Percentiles rank a stretch among this genome's conserved stretches.
phyloP scores from a whole-genome alignment of 208 protist species.

The Wallacemonas collosoma region DNA sequence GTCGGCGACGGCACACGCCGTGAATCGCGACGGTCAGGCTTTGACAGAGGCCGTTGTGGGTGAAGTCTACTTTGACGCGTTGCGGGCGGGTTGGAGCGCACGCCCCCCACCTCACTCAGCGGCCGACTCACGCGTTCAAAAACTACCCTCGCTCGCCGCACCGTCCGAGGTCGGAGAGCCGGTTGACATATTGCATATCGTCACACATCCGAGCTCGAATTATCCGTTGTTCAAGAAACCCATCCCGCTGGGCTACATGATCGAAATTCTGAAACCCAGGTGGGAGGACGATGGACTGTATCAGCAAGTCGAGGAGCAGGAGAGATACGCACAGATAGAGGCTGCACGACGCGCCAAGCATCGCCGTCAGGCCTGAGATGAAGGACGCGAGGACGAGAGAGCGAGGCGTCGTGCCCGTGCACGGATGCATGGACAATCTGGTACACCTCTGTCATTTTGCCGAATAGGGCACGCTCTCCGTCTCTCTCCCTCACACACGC shows the following conservation, averaged over 20 bases:
- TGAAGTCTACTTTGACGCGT: slow-evolving; percentile 11
- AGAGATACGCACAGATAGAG: slow-evolving; percentile 16
- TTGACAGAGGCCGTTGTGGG: neutral
- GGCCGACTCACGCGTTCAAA: neutral
- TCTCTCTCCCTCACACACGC: too few species aligned
- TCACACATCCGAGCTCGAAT: neutral
- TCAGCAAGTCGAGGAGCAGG: slow-evolving; percentile 18
- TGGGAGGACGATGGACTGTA: slow-evolving; percentile 48
- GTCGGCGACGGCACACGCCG: too few species aligned
- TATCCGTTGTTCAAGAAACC: slow-evolving; percentile 18
- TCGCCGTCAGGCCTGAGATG: neutral
- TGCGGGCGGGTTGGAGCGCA: slow-evolving; percentile 10
- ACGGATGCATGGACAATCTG: too few species aligned
- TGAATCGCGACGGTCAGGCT: neutral
- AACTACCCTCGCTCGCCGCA: neutral
- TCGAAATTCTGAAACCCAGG: slow-evolving; percentile 39
- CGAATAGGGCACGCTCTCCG: too few species aligned
- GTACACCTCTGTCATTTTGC: too few species aligned
- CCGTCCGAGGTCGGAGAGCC: neutral
- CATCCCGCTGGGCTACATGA: slow-evolving; percentile 42
- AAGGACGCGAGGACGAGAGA: too few species aligned
- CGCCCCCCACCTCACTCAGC: neutral
- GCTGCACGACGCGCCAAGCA: slow-evolving; percentile 11
- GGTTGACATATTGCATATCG: slow-evolving; percentile 6
- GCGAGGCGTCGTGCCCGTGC: too few species aligned